Evolutionary conservation across 2,329 filamentous ascomycete species (phyloP).

Genomic region (Cordyceps cateniannulata): DNA sequence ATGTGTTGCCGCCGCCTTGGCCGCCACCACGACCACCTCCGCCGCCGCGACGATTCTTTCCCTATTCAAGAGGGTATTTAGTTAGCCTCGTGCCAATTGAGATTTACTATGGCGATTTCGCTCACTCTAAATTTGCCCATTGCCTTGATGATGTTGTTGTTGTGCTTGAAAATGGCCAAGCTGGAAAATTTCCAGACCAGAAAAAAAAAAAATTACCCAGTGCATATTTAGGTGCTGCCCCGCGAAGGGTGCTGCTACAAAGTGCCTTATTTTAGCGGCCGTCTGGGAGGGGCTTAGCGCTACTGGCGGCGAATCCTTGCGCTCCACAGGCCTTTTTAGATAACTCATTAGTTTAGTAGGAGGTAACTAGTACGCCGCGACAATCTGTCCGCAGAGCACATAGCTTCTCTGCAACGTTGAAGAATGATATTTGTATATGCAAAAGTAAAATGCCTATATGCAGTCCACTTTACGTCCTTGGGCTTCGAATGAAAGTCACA

Average conservation of each 20-base stretch:
- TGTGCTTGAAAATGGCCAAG: background rate
- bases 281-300: constrained; percentile 1
- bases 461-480: constrained; percentile 36
- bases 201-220: background rate
- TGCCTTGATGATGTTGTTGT: background rate
- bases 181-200: constrained; percentile 4
- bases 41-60: constrained; percentile 33
- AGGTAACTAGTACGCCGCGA: no score
- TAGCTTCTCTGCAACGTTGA: background rate
- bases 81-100: constrained; percentile 6
- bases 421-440: no score
- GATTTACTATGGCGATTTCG: background rate
- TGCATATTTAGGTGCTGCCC: background rate
- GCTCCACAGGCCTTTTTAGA: background rate
- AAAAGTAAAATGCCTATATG: no score
- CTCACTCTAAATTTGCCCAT: constrained; percentile 14
- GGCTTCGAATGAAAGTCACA: constrained; percentile 69
- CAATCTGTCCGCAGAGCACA: background rate
- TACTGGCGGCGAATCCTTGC: background rate
- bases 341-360: no score
- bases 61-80: background rate
- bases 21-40: constrained; percentile 28
- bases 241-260: background rate
- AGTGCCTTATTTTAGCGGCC: background rate
- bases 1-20: constrained; percentile 18